These are phyloP conservation scores for Colletotrichum sp. DNA, from an alignment of 2,329 filamentous ascomycete genomes.

Conservation along the genomic window DNA sequence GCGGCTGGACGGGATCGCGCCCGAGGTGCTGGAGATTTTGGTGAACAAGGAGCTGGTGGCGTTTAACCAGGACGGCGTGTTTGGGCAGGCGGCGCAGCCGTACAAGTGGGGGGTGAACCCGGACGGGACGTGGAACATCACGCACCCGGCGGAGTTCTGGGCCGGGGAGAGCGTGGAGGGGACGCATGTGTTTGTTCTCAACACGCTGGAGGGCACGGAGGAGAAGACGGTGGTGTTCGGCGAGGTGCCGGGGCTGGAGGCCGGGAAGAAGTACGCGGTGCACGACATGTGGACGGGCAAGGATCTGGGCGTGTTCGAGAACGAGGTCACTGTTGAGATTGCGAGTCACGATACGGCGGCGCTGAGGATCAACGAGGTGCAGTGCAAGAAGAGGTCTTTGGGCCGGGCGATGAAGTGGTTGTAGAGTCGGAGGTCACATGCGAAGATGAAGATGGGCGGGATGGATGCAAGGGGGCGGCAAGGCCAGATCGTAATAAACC, in stretches of 20 bases:
- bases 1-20: constrained; percentile 38
- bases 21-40: constrained; percentile 43
- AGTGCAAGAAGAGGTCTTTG: constrained; percentile 11
- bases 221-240: constrained; percentile 42
- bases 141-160: constrained; percentile 56
- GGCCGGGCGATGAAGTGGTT: background rate
- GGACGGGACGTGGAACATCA: constrained; percentile 53
- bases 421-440: background rate
- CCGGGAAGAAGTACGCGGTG: constrained; percentile 37
- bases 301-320: constrained; percentile 38
- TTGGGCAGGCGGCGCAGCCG: constrained; percentile 47
- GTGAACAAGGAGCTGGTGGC: constrained; percentile 43
- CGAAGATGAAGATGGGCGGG: background rate
- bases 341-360: constrained; percentile 40
- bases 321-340: constrained; percentile 31
- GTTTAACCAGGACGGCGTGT: constrained; percentile 51
- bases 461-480: background rate
- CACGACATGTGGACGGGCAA: constrained; percentile 52
- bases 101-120: constrained; percentile 55
- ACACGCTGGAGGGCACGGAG: constrained; percentile 37
- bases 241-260: constrained; percentile 47
- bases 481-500: background rate
- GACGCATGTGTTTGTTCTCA: constrained; percentile 53
- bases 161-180: constrained; percentile 45
- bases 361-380: constrained; percentile 25